phyloP scores from a whole-genome alignment of 331 rosid species.

The Arachis monticola region DNA sequence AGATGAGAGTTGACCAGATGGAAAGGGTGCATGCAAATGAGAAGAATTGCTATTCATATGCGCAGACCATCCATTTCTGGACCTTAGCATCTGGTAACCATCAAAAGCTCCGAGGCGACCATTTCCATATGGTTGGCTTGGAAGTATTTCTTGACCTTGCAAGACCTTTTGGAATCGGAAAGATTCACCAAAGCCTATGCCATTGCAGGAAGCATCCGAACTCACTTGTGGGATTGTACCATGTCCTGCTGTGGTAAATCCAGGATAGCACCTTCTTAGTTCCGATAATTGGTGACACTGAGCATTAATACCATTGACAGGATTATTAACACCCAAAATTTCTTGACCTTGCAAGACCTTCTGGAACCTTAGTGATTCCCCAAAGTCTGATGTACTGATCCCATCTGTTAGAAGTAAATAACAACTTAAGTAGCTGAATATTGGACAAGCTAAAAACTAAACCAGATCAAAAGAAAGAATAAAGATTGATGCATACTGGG shows the following conservation, averaged over 20 bases:
- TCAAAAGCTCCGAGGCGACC: constrained; percentile 62
- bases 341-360: constrained; percentile 99
- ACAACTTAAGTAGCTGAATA: constrained; percentile 16
- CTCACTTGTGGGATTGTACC: constrained; percentile 51
- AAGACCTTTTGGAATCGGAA: constrained; percentile 96
- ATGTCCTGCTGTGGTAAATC: constrained; percentile 62
- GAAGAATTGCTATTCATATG: constrained; percentile 47
- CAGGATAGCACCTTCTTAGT: constrained; percentile 67
- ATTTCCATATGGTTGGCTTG: constrained; percentile 69
- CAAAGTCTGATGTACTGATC: constrained; percentile 84
- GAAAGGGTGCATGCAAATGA: constrained; percentile 49
- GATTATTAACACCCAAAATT: constrained; percentile 71
- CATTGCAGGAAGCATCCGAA: constrained; percentile 63
- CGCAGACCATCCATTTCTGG: constrained; percentile 67
- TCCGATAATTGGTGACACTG: constrained; percentile 62
- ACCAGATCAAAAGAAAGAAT: background rate
- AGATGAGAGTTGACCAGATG: constrained; percentile 74
- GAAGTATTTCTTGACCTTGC: constrained; percentile 99
- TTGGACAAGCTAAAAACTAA: background rate
- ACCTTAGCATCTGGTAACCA: constrained; percentile 53
- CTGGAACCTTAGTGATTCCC: constrained; percentile 88
- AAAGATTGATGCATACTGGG: constrained; percentile 54
- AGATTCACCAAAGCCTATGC: constrained; percentile 80
- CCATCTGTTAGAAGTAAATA: constrained; percentile 59
- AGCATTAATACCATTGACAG: constrained; percentile 55